These are phyloP conservation scores for Trichophyton equinum DNA, from an alignment of 2,329 filamentous ascomycete genomes.

Conservation along the genomic window DNA sequence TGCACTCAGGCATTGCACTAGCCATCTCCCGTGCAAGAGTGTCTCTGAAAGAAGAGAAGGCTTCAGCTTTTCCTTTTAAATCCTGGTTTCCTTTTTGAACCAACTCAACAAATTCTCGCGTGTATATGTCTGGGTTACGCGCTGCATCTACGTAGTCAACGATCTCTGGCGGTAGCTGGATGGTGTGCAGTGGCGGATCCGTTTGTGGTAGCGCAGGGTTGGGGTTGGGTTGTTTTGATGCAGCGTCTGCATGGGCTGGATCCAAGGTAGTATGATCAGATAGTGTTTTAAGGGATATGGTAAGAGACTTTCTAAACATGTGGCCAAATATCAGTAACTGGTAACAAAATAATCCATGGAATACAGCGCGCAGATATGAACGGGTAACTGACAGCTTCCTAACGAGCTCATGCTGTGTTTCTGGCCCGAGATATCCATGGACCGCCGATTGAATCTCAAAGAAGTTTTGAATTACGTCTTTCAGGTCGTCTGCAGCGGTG, in stretches of 20 bases:
- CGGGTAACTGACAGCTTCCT: slow-evolving; percentile 39
- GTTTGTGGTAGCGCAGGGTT: slow-evolving; percentile 10
- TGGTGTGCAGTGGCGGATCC: slow-evolving; percentile 37
- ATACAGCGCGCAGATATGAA: not conserved
- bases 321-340: not conserved
- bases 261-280: slow-evolving; percentile 28
- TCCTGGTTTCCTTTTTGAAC: slow-evolving; percentile 51
- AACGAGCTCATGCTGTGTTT: slow-evolving; percentile 46
- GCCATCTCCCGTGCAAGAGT: slow-evolving; percentile 47
- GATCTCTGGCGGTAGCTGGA: slow-evolving; percentile 48
- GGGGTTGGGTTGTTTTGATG: slow-evolving; percentile 5
- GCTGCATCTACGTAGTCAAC: slow-evolving; percentile 50
- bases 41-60: slow-evolving; percentile 47
- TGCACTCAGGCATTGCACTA: slow-evolving; percentile 45
- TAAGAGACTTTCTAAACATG: slow-evolving; percentile 25
- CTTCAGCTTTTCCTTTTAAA: slow-evolving; percentile 48
- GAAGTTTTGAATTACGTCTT: slow-evolving; percentile 49
- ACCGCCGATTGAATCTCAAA: slow-evolving; percentile 48
- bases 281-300: slow-evolving; percentile 43
- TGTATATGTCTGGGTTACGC: slow-evolving; percentile 56
- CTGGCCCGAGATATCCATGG: slow-evolving; percentile 46
- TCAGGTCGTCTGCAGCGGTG: slow-evolving; percentile 39
- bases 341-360: not conserved
- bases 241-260: slow-evolving; percentile 14
- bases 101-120: slow-evolving; percentile 51